Evolutionary conservation across 2,329 filamentous ascomycete species (phyloP), one percentile per base, ranked within the genome.

Genomic region (Ascochyta lentis): DNA sequence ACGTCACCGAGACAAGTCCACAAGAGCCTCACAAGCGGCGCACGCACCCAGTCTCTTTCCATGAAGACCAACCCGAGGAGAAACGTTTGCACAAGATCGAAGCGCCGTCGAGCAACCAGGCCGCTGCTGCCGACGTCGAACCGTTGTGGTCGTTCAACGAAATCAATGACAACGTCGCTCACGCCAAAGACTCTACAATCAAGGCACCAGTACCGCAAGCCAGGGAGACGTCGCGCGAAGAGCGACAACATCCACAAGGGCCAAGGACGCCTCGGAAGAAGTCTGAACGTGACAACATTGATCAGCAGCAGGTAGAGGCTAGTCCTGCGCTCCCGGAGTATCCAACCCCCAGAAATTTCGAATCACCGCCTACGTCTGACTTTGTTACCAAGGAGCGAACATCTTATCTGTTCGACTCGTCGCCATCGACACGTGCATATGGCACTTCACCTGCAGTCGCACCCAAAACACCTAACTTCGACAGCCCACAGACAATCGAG

Each of bases 131-230:
- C 15, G 33, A 47, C 16, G 46, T 61, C 8, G 68, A 72, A 49
- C 67, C 73, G 35, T 63, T 69, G 16, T 77, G 76, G 76, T 72
- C 71, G 2, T 77, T 77, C 54, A 64, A 66, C 23, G 53, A 67
- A 47, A 73, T 77, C 68, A 77, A 79, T 57, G 79, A 81, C 55
- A 79, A 76, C 60, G 79, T 74, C 59, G 73, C 79, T 58, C 74
- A 78, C 59, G 70, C 79, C 55, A 73, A 72, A 57, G 80, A 81
- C 63, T 78, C 26, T 26, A 4, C 15, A 13, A 6, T 76, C 78
- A 70, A 72, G 31, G 41, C 45, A 22, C 15, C 44, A 23, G 31
- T 35, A 23, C 15, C 12, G n/a, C 41, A 24, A 27, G 53, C 31
- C 6, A 26, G 38, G n/a, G 12, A 47, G 7, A 27, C 31, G 7